These are phyloP conservation scores for Kurtzmaniella quercitrusa DNA, from an alignment of 1,139 yeast species.

Conservation along the genomic window DNA sequence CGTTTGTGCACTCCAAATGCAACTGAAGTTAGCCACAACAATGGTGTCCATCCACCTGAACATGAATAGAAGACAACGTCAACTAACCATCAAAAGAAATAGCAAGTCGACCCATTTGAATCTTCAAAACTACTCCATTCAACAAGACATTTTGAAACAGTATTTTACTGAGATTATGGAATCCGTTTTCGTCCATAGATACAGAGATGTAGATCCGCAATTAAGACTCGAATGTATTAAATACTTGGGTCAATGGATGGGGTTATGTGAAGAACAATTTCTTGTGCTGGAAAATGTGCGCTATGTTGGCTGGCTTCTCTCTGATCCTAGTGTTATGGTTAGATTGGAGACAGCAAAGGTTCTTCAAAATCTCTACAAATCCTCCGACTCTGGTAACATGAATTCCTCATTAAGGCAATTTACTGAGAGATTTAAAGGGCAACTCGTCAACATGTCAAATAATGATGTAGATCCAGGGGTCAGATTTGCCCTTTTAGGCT, in stretches of 20 bases:
- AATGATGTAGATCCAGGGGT: slow-evolving; percentile 40
- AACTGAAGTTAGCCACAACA: slow-evolving; percentile 54
- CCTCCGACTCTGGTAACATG: slow-evolving; percentile 15
- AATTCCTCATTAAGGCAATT: slow-evolving; percentile 59
- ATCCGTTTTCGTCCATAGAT: slow-evolving; percentile 69
- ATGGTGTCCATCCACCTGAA: slow-evolving; percentile 41
- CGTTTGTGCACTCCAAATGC: slow-evolving; percentile 52
- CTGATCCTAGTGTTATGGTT: slow-evolving; percentile 62
- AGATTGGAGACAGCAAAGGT: slow-evolving; percentile 62
- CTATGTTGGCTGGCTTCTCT: slow-evolving; percentile 79
- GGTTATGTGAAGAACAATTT: slow-evolving; percentile 64
- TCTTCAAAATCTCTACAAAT: slow-evolving; percentile 48
- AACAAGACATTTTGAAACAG: slow-evolving; percentile 49
- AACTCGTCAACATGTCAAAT: slow-evolving; percentile 55
- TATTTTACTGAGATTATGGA: slow-evolving; percentile 64
- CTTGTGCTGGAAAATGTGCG: slow-evolving; percentile 66
- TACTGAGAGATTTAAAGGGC: slow-evolving; percentile 62
- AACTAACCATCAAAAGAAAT: slow-evolving; percentile 25
- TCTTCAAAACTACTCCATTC: slow-evolving; percentile 44
- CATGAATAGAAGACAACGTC: slow-evolving; percentile 42
- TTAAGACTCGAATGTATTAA: slow-evolving; percentile 68
- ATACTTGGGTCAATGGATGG: slow-evolving; percentile 65
- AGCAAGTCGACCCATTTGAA: slow-evolving; percentile 37
- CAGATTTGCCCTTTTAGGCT: slow-evolving; percentile 45
- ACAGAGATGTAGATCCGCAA: slow-evolving; percentile 71